Evolutionary conservation across 805 yeast species (phyloP).

Genomic region (Hanseniaspora lachancei): DNA sequence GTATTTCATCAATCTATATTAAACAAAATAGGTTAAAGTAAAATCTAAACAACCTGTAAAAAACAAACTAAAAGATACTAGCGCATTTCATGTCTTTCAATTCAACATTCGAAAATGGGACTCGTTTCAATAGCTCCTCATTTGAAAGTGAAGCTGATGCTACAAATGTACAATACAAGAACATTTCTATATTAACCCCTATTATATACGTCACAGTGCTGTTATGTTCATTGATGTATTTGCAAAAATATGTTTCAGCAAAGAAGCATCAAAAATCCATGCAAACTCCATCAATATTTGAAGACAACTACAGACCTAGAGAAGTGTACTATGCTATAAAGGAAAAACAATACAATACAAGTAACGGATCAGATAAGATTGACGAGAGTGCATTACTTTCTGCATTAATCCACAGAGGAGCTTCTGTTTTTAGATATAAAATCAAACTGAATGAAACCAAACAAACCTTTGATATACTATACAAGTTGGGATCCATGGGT

Average conservation of each 20-base stretch:
- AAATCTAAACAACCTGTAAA: background rate
- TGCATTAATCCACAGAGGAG: constrained; percentile 56
- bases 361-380: constrained; percentile 35
- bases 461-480: constrained; percentile 53
- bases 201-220: constrained; percentile 7
- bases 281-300: constrained; percentile 47
- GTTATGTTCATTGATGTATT: background rate
- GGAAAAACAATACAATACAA: constrained; percentile 25
- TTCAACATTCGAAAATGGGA: background rate
- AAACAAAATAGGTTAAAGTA: background rate
- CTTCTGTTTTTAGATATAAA: constrained; percentile 75
- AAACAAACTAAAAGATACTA: background rate
- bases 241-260: constrained; percentile 3
- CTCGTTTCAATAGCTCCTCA: constrained; percentile 12
- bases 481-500: constrained; percentile 81
- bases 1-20: no score
- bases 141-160: constrained; percentile 13
- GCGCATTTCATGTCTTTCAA: background rate
- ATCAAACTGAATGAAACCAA: constrained; percentile 70
- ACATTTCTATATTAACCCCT: constrained; percentile 9
- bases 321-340: constrained; percentile 51
- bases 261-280: constrained; percentile 9
- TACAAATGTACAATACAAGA: background rate
- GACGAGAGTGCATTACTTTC: constrained; percentile 69
- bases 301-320: constrained; percentile 44